phyloP scores from a whole-genome alignment of 805 yeast genomes.

The Wickerhamiella lipophila region DNA sequence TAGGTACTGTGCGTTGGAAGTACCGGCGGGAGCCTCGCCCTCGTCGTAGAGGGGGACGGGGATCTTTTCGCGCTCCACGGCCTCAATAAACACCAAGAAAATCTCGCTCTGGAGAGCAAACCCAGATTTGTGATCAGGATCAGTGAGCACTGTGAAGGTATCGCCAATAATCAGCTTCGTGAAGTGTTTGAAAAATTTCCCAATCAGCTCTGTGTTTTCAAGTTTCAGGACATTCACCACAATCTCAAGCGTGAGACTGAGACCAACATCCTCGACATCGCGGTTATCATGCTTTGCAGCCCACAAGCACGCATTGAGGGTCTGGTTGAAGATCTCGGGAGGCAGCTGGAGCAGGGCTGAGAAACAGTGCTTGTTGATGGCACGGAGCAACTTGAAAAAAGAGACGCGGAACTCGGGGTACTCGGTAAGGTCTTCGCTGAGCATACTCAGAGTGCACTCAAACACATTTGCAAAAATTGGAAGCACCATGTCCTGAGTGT shows the following conservation, averaged over 20 bases:
- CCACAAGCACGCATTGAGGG: constrained; percentile 93
- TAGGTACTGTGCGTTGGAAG: constrained; percentile 65
- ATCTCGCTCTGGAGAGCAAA: constrained; percentile 78
- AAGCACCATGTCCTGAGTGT: constrained; percentile 71
- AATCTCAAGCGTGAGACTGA: constrained; percentile 69
- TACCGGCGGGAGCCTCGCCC: constrained; percentile 77
- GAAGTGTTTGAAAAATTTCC: constrained; percentile 77
- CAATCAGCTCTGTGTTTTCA: constrained; percentile 50
- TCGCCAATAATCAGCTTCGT: constrained; percentile 84
- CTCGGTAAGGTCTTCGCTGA: constrained; percentile 86
- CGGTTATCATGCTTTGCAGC: constrained; percentile 95
- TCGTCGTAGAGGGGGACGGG: constrained; percentile 63
- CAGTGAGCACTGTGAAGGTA: constrained; percentile 85
- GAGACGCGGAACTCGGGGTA: constrained; percentile 97
- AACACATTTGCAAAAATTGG: constrained; percentile 79
- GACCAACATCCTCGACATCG: constrained; percentile 89
- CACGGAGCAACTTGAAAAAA: constrained; percentile 79
- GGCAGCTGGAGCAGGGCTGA: constrained; percentile 77
- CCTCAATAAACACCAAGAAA: constrained; percentile 66
- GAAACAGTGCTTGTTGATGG: constrained; percentile 75
- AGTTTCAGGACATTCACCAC: constrained; percentile 71
- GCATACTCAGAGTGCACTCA: constrained; percentile 90
- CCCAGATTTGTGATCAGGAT: constrained; percentile 95
- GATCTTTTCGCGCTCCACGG: constrained; percentile 67
- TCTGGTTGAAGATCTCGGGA: constrained; percentile 79